Evolutionary conservation across 305 asterid species (phyloP).

Genomic region (Fraxinus ornus): DNA sequence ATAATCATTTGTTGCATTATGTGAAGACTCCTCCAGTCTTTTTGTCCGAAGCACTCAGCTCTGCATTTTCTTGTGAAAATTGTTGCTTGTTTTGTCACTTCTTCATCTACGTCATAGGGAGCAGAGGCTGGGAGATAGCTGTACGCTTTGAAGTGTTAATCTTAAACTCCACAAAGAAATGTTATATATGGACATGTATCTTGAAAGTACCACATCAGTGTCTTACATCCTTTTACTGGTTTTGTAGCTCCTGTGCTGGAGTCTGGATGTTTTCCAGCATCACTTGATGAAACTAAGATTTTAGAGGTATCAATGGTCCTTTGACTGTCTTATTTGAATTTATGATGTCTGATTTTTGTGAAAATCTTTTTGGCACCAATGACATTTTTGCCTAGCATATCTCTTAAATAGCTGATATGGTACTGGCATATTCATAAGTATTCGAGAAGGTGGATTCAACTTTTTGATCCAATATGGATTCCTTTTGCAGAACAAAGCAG

Average conservation of each 20-base stretch:
- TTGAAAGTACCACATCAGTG: neutral
- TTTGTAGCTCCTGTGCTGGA: slow-evolving; percentile 58
- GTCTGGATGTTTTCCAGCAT: slow-evolving; percentile 39
- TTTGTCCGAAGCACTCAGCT: neutral
- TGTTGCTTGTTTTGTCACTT: neutral
- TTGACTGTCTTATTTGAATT: neutral
- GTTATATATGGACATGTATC: neutral
- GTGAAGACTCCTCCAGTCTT: neutral
- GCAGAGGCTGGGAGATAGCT: no score
- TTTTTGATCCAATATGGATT: slow-evolving; percentile 26
- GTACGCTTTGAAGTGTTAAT: no score
- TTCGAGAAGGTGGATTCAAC: slow-evolving; percentile 14
- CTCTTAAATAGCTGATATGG: neutral
- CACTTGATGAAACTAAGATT: slow-evolving; percentile 45
- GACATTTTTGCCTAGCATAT: slow-evolving; percentile 13
- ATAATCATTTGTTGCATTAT: neutral
- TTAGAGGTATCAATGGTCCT: slow-evolving; percentile 48
- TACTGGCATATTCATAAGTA: slow-evolving; percentile 14
- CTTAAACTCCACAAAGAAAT: neutral
- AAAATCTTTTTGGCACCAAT: neutral
- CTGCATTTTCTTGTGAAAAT: neutral
- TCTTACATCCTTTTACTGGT: slow-evolving; percentile 16
- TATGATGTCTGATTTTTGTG: neutral
- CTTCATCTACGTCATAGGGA: neutral
- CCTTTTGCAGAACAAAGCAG: slow-evolving; percentile 66